Percentiles rank a stretch among this genome's conserved stretches.
Evolutionary conservation across 106 monocot genomes (phyloP).

Genomic region (Dioscorea alata): DNA sequence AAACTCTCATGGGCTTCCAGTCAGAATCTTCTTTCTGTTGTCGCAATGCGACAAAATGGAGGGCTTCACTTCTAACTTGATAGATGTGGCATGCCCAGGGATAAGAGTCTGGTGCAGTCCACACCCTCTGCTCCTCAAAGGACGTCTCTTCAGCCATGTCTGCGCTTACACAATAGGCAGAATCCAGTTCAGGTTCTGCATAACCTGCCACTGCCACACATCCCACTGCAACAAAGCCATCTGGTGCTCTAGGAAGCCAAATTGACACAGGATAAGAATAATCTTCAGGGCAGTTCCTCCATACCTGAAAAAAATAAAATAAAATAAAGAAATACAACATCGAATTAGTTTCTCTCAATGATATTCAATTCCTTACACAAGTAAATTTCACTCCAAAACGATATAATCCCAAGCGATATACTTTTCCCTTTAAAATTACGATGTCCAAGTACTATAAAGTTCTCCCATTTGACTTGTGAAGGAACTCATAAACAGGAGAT

Average conservation of each 20-base stretch:
- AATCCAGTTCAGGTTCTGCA: slow-evolving; percentile 57
- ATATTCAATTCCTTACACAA: too few species aligned
- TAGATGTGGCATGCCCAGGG: slow-evolving; percentile 92
- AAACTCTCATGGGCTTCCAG: slow-evolving; percentile 60
- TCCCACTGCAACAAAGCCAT: slow-evolving; percentile 72
- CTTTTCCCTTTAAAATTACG: too few species aligned
- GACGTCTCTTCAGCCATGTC: slow-evolving; percentile 42
- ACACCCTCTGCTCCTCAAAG: slow-evolving; percentile 69
- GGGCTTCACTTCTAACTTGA: slow-evolving; percentile 79
- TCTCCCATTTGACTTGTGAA: too few species aligned
- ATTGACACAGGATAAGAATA: slow-evolving; percentile 63
- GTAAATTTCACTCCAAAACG: too few species aligned
- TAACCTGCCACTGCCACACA: slow-evolving; percentile 73
- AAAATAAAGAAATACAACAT: background rate
- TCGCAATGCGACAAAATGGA: slow-evolving; percentile 72
- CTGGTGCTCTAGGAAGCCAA: slow-evolving; percentile 86
- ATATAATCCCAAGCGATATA: too few species aligned
- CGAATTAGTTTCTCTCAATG: too few species aligned
- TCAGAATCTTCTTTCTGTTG: slow-evolving; percentile 58
- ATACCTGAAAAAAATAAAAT: slow-evolving; percentile 46
- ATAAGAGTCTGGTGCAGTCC: slow-evolving; percentile 74
- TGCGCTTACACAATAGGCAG: slow-evolving; percentile 53
- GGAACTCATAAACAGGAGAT: too few species aligned
- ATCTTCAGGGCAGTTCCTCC: slow-evolving; percentile 92
- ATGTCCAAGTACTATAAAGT: too few species aligned